Evolutionary conservation across 306 rosid species (phyloP), one percentile per base, ranked within the genome.

Genomic region (Lathyrus sativus): DNA sequence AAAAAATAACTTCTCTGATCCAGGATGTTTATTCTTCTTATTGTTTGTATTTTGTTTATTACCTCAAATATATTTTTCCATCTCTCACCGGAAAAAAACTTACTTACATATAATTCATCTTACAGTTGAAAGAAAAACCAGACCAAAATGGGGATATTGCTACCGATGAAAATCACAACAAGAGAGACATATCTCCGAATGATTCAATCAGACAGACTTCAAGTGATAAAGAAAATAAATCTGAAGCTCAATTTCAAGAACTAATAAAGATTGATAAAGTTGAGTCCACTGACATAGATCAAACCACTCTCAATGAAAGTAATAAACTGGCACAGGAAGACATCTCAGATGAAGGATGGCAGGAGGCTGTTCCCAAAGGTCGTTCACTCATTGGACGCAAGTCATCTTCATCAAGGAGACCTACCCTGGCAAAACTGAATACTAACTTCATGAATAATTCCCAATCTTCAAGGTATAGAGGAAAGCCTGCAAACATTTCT

Each of bases 301-400:
- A 72, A 64, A 55, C 66, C 9, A 50, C 59, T 26, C 65, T 74
- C 41, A 75, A 73, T 28, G 76, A 80, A 77, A 75, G 63, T 54
- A 78, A 73, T 82, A 89, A 85, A 26, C 42, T 51, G 28, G 65
- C 71, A 53, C 85, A 55, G 74, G 95, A 85, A 67, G 95, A 86
- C 72, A 75, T 62, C 78, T 86, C 90, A 10, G 95, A 85, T 76
- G 97, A 81, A 86, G 98, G 97, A 76, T 93, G 98, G 98, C 98
- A 90, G 80, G 98, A 93, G 78, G 98, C 98, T 58, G 90, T 88
- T 76, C 95, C 98, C 19, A 93, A 90, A 76, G 84, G 96, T 18
- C 96, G 97, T 41, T 88, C 93, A 54, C 80, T 75, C 44, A 59
- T 81, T n/a, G 86, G 86, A 55, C 91, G 95, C 72, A 93, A 93